Percentiles rank a stretch among this genome's conserved stretches.
Evolutionary conservation across 306 rosid species (phyloP).

Genomic region (Rosa rugosa): DNA sequence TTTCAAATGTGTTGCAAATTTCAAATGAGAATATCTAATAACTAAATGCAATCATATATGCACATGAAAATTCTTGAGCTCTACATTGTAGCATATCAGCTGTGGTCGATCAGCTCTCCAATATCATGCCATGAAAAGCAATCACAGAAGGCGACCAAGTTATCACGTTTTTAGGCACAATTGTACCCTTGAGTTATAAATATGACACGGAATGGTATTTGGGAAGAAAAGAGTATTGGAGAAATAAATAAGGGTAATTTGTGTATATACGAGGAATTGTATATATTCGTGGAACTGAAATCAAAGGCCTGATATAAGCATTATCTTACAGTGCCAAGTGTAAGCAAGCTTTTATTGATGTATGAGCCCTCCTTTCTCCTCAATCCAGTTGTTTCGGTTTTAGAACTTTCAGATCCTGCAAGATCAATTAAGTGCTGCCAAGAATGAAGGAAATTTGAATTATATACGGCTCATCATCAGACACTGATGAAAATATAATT

Average conservation of each 20-base stretch:
- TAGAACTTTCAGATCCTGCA: constrained; percentile 95
- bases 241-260: neutral
- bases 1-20: neutral
- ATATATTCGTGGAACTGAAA: neutral
- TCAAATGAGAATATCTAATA: neutral
- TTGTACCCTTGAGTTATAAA: neutral
- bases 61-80: neutral
- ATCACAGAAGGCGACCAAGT: neutral
- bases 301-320: constrained; percentile 10
- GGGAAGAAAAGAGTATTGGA: neutral
- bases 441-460: constrained; percentile 18
- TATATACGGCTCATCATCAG: constrained; percentile 19
- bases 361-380: constrained; percentile 90
- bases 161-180: neutral
- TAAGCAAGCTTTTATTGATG: constrained; percentile 84
- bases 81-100: neutral
- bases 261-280: neutral
- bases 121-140: neutral
- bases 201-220: neutral
- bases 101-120: neutral
- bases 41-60: neutral
- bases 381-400: constrained; percentile 83
- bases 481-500: neutral
- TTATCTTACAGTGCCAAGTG: constrained; percentile 81
- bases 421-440: constrained; percentile 94